phyloP scores from a whole-genome alignment of 1,284 basidiomycete species.

The Trichosporon coremiiforme region DNA sequence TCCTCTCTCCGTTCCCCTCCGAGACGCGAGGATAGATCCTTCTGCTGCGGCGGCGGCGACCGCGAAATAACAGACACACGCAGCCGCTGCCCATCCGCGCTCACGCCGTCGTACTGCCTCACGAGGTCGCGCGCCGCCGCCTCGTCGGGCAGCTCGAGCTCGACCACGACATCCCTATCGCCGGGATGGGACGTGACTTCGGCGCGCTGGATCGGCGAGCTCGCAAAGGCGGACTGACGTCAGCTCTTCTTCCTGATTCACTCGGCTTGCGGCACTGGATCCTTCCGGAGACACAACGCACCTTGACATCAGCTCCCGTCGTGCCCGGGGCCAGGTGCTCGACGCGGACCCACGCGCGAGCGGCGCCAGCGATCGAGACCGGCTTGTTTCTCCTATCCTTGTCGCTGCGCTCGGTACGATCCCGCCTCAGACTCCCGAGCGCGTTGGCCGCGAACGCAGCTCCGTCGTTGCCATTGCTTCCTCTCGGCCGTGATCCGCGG shows the following conservation, averaged over 20 bases:
- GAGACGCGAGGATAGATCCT: neutral
- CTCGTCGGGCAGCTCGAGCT: conserved; percentile 70
- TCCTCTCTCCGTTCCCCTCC: neutral
- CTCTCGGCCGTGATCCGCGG: conserved; percentile 21
- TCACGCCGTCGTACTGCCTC: conserved; percentile 72
- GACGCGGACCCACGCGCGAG: conserved; percentile 73
- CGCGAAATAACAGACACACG: conserved; percentile 61
- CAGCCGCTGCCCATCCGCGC: conserved; percentile 75
- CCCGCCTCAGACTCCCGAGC: neutral
- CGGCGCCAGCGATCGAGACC: conserved; percentile 69
- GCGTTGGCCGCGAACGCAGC: conserved; percentile 22
- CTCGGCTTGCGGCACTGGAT: too few relatives aligned
- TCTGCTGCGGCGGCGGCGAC: neutral
- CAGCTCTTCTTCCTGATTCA: neutral
- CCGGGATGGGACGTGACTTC: conserved; percentile 52
- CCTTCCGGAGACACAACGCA: conserved; percentile 43
- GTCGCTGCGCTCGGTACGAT: neutral
- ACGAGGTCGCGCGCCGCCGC: conserved; percentile 69
- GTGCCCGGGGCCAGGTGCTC: conserved; percentile 73
- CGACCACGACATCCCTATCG: conserved; percentile 63
- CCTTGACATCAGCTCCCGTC: conserved; percentile 76
- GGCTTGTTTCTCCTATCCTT: conserved; percentile 1
- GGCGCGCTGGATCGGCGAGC: conserved; percentile 67
- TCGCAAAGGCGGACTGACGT: conserved; percentile 74
- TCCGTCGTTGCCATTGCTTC: neutral